A percentile compares a stretch with the other conserved stretches of the same genome.
phyloP scores from a whole-genome alignment of 768 basidiomycete species.

The Kwoniella shandongensis region DNA sequence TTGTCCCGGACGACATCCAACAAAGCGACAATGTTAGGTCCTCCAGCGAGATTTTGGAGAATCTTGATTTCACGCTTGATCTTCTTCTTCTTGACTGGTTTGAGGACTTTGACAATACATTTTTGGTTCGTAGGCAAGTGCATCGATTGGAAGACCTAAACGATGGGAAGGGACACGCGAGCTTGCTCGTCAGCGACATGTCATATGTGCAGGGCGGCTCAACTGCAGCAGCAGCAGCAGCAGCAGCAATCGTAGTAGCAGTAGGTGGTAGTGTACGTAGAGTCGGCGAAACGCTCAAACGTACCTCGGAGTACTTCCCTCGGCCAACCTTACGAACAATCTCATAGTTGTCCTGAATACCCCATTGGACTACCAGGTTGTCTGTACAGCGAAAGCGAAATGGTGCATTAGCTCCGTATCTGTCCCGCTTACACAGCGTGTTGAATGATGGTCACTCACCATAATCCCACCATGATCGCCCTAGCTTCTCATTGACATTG shows the following conservation, averaged over 20 bases:
- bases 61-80: constrained; percentile 99
- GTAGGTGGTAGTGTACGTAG: background rate
- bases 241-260: too few species aligned
- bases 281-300: constrained; percentile 7
- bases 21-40: constrained; percentile 88
- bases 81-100: constrained; percentile 99
- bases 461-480: constrained; percentile 93
- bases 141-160: constrained; percentile 80
- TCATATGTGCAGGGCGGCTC: too few species aligned
- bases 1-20: constrained; percentile 95
- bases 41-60: constrained; percentile 90
- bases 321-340: constrained; percentile 94
- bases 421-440: too few species aligned
- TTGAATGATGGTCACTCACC: constrained; percentile 59
- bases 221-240: too few species aligned
- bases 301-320: constrained; percentile 91
- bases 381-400: constrained; percentile 56
- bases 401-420: background rate
- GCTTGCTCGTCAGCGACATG: too few species aligned
- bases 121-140: constrained; percentile 63
- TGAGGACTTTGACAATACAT: constrained; percentile 97
- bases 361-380: constrained; percentile 94
- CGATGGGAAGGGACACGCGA: background rate
- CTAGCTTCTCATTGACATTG: constrained; percentile 82
- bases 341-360: constrained; percentile 94